These are phyloP conservation scores for Zangia roseola DNA, from an alignment of 768 basidiomycete genomes.

Conservation along the genomic window DNA sequence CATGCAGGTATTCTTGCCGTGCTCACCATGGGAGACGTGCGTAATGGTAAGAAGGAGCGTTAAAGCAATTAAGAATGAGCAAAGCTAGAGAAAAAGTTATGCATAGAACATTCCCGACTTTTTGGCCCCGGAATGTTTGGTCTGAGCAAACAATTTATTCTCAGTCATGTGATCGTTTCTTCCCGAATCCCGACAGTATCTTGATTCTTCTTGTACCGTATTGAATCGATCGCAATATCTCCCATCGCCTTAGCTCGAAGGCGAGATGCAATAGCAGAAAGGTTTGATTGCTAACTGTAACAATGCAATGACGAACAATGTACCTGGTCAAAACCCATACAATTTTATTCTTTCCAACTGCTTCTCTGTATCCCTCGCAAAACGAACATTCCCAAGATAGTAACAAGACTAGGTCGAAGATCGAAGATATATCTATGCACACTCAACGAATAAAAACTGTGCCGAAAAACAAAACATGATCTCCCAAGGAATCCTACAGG, in stretches of 20 bases:
- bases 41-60: constrained; percentile 6
- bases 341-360: constrained; percentile 2
- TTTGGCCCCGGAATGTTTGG: constrained; percentile 28
- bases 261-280: constrained; percentile 1
- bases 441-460: constrained; percentile 18
- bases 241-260: too few species aligned
- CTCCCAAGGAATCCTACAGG: constrained; percentile 3
- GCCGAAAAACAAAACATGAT: constrained; percentile 1
- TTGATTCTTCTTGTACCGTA: too few species aligned
- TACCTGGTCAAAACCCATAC: not conserved
- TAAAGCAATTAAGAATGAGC: constrained; percentile 21
- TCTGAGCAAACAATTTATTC: constrained; percentile 21
- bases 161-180: constrained; percentile 24
- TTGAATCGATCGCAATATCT: too few species aligned
- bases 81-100: constrained; percentile 19
- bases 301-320: too few species aligned
- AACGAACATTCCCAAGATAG: constrained; percentile 20
- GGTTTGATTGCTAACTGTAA: too few species aligned
- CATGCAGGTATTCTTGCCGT: not conserved
- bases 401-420: constrained; percentile 13
- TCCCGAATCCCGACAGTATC: too few species aligned
- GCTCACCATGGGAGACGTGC: constrained; percentile 28
- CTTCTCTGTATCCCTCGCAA: constrained; percentile 2
- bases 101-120: constrained; percentile 14
- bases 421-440: constrained; percentile 22